Conservation (phyloP, 345 rosid species). For the Populus nigra region DNA sequence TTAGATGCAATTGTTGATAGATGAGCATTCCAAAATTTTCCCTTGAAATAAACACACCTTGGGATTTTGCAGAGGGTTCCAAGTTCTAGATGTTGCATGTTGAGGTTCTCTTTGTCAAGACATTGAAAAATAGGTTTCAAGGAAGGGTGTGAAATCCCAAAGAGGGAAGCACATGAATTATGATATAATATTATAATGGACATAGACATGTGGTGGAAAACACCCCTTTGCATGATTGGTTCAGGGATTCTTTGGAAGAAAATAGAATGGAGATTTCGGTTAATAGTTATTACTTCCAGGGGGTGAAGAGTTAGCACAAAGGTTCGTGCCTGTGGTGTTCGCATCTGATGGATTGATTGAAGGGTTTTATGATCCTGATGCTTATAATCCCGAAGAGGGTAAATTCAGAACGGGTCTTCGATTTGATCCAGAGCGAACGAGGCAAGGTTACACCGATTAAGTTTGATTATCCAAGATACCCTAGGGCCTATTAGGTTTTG, state of each 20-base stretch:
- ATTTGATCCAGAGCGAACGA: slow-evolving; percentile 85
- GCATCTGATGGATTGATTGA: slow-evolving; percentile 67
- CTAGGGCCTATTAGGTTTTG: slow-evolving; percentile 65
- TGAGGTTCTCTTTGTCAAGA: slow-evolving; percentile 77
- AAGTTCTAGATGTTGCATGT: slow-evolving; percentile 72
- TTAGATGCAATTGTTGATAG: slow-evolving; percentile 59
- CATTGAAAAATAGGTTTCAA: slow-evolving; percentile 53
- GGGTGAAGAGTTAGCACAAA: slow-evolving; percentile 65
- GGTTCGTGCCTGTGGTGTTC: slow-evolving; percentile 75
- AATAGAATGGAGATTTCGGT: slow-evolving; percentile 62
- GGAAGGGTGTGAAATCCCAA: slow-evolving; percentile 24
- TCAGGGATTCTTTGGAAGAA: slow-evolving; percentile 52
- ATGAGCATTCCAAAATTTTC: slow-evolving; percentile 65
- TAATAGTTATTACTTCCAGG: slow-evolving; percentile 87
- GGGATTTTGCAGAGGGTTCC: slow-evolving; percentile 83
- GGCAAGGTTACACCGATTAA: slow-evolving; percentile 46
- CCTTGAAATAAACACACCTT: slow-evolving; percentile 76
- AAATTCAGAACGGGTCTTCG: slow-evolving; percentile 82
- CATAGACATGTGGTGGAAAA: slow-evolving; percentile 60
- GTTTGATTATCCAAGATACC: slow-evolving; percentile 79
- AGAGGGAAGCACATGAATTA: slow-evolving; percentile 60
- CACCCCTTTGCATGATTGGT: slow-evolving; percentile 67
- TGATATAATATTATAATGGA: slow-evolving; percentile 56
- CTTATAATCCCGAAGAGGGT: slow-evolving; percentile 68
- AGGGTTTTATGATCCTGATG: slow-evolving; percentile 26